These are phyloP conservation scores for Sarocladiaceae sp. DNA, from an alignment of 2,329 filamentous ascomycete genomes.

Conservation along the genomic window DNA sequence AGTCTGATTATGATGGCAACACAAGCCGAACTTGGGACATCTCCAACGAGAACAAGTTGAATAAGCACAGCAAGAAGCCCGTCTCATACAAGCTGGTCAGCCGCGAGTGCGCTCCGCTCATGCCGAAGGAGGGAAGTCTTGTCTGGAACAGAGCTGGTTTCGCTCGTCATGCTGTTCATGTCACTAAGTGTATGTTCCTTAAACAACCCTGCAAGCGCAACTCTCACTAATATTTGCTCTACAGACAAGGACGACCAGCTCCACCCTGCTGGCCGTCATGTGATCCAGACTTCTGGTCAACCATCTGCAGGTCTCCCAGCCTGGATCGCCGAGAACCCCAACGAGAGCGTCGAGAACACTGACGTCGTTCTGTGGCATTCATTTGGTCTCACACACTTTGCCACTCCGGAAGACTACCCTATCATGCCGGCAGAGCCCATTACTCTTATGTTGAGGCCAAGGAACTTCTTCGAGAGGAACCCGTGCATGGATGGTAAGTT, in stretches of 20 bases:
- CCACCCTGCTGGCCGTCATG: constrained; percentile 55
- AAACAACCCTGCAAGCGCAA: too few relatives aligned
- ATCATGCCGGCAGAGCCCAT: constrained; percentile 56
- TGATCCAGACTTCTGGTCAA: constrained; percentile 52
- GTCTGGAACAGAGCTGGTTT: constrained; percentile 90
- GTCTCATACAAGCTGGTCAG: constrained; percentile 86
- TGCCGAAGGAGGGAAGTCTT: constrained; percentile 75
- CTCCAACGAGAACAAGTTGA: constrained; percentile 73
- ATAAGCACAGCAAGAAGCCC: constrained; percentile 81
- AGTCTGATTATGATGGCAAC: constrained; percentile 11
- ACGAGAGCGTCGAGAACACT: constrained; percentile 48
- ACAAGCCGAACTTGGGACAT: constrained; percentile 82
- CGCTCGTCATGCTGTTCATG: constrained; percentile 78
- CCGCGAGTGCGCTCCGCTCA: constrained; percentile 70
- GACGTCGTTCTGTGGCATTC: constrained; percentile 55
- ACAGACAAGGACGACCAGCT: constrained; percentile 56
- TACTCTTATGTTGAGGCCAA: constrained; percentile 41
- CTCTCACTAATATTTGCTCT: too few relatives aligned
- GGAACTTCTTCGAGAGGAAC: constrained; percentile 48
- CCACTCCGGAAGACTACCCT: constrained; percentile 52
- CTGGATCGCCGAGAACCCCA: constrained; percentile 42
- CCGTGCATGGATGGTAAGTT: constrained; percentile 21
- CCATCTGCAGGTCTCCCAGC: constrained; percentile 42
- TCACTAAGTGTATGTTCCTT: constrained; percentile 74
- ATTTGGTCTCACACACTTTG: constrained; percentile 51